Base-by-base conservation (phyloP, 2,329 filamentous ascomycete species). In the Apiospora phragmitis region DNA sequence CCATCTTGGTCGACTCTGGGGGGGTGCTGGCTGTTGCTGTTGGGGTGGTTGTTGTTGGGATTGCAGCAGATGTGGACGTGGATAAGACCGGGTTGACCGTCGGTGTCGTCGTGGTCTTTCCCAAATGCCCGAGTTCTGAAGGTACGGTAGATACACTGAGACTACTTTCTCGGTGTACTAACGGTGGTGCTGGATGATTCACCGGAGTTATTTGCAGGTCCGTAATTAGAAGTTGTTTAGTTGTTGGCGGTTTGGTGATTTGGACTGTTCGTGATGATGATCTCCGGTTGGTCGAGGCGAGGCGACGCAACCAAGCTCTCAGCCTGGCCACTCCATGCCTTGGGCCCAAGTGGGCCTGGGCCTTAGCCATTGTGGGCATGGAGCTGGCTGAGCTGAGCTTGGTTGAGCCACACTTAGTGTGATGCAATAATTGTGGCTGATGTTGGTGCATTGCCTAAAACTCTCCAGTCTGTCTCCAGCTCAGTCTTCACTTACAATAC, bases 1-100 rank as follows among this genome's bases (percentile, higher is more conserved):
- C 94, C 75, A 74, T 82, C 78, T 73, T 68, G 72, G 75, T 42
- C 55, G 68, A 68, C 69, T 65, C 49, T 24, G 70, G 38, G 47
- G 59, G 16, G 42, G 43, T 21, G 66, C 47, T 68, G 43, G 47
- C 29, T 59, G 70, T 35, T 45, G 55, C 4, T 41, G 65, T 41
- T n/a, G 66, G 49, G 67, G 70, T 67, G 38, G 71, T 35, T 49
- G 59, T 47, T 18, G 71, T 66, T 55, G 68, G 41, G 65, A 49
- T 45, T n/a, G n/a, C n/a, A 24, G 26, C 42, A 21, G 35, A 45
- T 11, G 41, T 24, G 70, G 68, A n/a, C 45, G 38, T 68, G 66
- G 68, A 51, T 29, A 32, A 11, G 14, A 42, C 41, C 65, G 65
- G 43, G 65, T 45, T 32, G 41, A 67, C 65, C 24, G 41, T 42